Base-by-base conservation (phyloP, 1,139 yeast genomes). In the Cylindricascospora bacillispora region DNA sequence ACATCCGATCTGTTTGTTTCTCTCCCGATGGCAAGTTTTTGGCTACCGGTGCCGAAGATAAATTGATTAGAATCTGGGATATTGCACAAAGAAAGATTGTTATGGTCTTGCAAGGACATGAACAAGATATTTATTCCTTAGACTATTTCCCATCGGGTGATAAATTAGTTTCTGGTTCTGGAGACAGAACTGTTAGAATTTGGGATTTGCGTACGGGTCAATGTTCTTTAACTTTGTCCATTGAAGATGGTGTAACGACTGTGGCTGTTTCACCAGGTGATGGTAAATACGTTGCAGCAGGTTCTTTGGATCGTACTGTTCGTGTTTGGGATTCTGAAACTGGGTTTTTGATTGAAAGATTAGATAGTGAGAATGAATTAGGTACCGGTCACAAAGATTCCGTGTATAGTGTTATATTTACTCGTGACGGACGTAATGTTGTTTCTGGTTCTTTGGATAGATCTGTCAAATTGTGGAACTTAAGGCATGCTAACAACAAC, bases 31-130 rank as follows among this genome's bases (percentile, higher is more conserved):
- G 97, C 33, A 82, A 83, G 58, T 80, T 72, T 47, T 69, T 89
- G 49, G 97, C 97, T 20, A 89, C 97, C 12, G 98, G 98, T 52
- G 97, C 97, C 25, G 98, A 89, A 61, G 98, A 89, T 60, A 85
- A 83, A 59, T 75, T 83, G 52, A 89, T 89, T 47, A 73, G 98
- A 57, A 86, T 89, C 51, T 89, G 98, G 98, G 95, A 89, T 56
- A 73, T 89, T 54, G 70, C 80, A 31, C 73, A 92, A 24, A 74
- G 86, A 58, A 74, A 89, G 50, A 82, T 89, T 49, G 77, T 82
- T 38, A 82, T 83, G 62, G 74, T 83, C 39, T 72, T 89, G 57
- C 71, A 80, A 41, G 98, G 98, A 31, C 98, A 89, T 55, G 97
- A 86, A 57, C 98, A 89, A 61, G 98, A 89, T 60, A 86, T 89